phyloP scores from a whole-genome alignment of 805 yeast genomes.

The Danielia oregonensis region DNA sequence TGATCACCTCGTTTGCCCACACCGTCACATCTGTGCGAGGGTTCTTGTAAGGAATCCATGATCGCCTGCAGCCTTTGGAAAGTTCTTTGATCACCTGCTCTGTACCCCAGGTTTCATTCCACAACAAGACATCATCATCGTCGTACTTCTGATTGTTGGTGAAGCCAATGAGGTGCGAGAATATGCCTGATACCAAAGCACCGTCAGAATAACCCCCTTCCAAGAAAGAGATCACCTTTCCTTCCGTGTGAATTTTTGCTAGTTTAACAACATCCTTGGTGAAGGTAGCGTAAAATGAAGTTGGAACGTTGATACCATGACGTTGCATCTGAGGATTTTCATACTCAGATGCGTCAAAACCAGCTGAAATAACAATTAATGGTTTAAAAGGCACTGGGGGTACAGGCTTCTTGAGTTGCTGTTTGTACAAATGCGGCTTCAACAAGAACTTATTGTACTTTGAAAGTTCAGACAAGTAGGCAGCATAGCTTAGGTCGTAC shows the following conservation, averaged over 20 bases:
- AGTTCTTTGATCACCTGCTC: conserved; percentile 61
- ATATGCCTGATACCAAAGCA: conserved; percentile 74
- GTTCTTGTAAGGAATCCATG: conserved; percentile 58
- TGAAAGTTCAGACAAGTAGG: conserved; percentile 22
- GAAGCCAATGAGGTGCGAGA: conserved; percentile 73
- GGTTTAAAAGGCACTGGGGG: conserved; percentile 41
- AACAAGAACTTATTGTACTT: conserved; percentile 29
- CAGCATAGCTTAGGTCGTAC: conserved; percentile 34
- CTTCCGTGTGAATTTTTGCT: conserved; percentile 58
- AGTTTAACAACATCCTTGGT: conserved; percentile 69
- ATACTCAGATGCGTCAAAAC: conserved; percentile 83
- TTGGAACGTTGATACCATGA: conserved; percentile 78
- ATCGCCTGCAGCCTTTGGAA: conserved; percentile 62
- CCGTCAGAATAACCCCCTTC: conserved; percentile 89
- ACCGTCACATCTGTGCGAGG: conserved; percentile 49
- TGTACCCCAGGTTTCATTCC: conserved; percentile 67
- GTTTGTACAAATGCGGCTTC: conserved; percentile 29
- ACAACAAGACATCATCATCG: conserved; percentile 30
- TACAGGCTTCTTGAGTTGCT: conserved; percentile 25
- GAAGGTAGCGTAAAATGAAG: conserved; percentile 68
- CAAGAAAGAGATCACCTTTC: conserved; percentile 62
- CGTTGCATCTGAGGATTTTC: conserved; percentile 84
- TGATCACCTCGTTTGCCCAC: conserved; percentile 65
- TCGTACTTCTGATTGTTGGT: conserved; percentile 37
- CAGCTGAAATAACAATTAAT: conserved; percentile 74